A percentile compares a stretch with the other conserved stretches of the same genome.
These are phyloP conservation scores for Cucumis melo DNA, from an alignment of 306 rosid genomes.

Conservation along the genomic window DNA sequence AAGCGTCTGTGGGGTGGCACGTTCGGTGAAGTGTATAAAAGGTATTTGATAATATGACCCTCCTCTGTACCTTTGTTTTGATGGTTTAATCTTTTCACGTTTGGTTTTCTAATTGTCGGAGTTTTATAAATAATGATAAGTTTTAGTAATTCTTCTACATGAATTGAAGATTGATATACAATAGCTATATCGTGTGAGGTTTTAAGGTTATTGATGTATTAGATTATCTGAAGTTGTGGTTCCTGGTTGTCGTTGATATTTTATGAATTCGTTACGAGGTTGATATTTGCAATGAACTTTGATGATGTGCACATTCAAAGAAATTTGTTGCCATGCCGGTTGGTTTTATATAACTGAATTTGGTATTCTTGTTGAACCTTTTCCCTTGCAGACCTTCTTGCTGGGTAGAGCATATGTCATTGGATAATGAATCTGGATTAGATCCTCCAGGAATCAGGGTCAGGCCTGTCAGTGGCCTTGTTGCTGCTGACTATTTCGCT, in stretches of 20 bases:
- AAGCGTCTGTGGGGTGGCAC: slow-evolving; percentile 81
- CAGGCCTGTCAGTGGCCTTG: slow-evolving; percentile 72
- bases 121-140: background rate
- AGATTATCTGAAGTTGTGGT: background rate
- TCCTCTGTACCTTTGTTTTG: background rate
- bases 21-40: slow-evolving; percentile 67
- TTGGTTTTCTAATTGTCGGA: background rate
- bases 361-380: slow-evolving; percentile 1
- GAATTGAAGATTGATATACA: background rate
- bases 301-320: background rate
- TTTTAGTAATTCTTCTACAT: background rate
- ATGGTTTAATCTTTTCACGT: background rate
- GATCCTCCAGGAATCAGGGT: slow-evolving; percentile 76
- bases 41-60: slow-evolving; percentile 21
- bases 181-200: background rate
- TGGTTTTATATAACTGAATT: background rate
- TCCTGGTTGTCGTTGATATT: background rate
- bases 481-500: slow-evolving; percentile 86
- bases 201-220: background rate
- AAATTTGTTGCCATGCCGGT: background rate
- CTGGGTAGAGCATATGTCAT: slow-evolving; percentile 80
- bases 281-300: background rate
- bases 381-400: slow-evolving; percentile 54
- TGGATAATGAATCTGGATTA: slow-evolving; percentile 73
- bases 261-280: background rate